Percentiles rank a stretch among this genome's conserved stretches.
phyloP scores from a whole-genome alignment of 2,329 filamentous ascomycete genomes.

The Talaromyces sp. region DNA sequence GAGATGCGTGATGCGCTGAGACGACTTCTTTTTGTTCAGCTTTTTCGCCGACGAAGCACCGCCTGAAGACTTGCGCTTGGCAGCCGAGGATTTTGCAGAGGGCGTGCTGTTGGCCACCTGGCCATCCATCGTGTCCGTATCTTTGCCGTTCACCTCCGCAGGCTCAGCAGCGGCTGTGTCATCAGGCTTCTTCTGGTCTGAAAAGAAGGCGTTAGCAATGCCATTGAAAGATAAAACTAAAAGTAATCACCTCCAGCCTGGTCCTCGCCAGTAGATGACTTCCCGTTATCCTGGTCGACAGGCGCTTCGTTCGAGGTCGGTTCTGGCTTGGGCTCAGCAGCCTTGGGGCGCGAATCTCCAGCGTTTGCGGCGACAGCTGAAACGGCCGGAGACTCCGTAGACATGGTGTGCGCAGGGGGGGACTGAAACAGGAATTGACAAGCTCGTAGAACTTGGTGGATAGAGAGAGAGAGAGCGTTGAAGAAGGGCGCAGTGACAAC shows the following conservation, averaged over 20 bases:
- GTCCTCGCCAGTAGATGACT: constrained; percentile 14
- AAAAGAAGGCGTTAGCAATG: constrained; percentile 14
- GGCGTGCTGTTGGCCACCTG: constrained; percentile 43
- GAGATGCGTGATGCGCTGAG: constrained; percentile 64
- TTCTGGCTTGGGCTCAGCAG: constrained; percentile 22
- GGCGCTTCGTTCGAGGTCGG: constrained; percentile 18
- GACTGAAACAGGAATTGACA: not conserved
- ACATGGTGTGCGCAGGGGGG: constrained; percentile 29
- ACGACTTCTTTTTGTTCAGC: constrained; percentile 79
- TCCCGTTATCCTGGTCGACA: not conserved
- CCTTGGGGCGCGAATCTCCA: constrained; percentile 26
- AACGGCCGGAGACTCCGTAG: constrained; percentile 34
- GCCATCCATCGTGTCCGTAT: constrained; percentile 23
- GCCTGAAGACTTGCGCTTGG: constrained; percentile 67
- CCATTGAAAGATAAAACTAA: constrained; percentile 1
- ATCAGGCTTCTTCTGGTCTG: constrained; percentile 28
- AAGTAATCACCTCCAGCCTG: constrained; percentile 26
- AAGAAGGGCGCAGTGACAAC: not conserved
- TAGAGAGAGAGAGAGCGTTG: not conserved
- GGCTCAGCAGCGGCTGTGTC: constrained; percentile 22
- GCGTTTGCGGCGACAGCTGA: constrained; percentile 25
- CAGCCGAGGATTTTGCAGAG: constrained; percentile 42
- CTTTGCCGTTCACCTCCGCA: constrained; percentile 18
- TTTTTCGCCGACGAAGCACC: constrained; percentile 67
- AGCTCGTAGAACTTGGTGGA: not conserved